Base-by-base conservation (phyloP, 805 yeast genomes). In the Clavispora phyllophila region DNA sequence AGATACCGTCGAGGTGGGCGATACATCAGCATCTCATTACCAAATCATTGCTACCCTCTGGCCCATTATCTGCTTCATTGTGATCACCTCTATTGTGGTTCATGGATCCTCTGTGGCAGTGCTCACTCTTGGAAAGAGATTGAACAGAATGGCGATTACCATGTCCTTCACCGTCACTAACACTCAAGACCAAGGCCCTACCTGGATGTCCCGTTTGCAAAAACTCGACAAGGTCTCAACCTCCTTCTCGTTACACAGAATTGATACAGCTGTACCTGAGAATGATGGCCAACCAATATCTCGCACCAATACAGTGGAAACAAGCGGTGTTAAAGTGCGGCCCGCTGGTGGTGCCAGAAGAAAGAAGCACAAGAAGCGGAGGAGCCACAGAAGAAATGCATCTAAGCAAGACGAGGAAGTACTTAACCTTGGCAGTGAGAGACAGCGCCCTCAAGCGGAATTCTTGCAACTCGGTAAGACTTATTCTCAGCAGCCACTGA, bases 91-190 rank as follows among this genome's bases (percentile, higher is more conserved):
- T 0, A 87, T 89, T 53, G 68, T 86, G 15, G 91, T 89, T 18
- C 97, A 89, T 62, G 97, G 97, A 3, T 87, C 95, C 0, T 87
- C 96, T 37, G 44, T 54, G 34, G 55, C 56, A 1, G 56, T 52
- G 25, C 46, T 50, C 27, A 46, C 55, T 2, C 44, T 54, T 19
- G 98, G 99, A 38, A 85, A 82, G 56, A 84, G 91, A 44, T 75
- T 91, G 61, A 89, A 90, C 67, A 84, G 95, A 40, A 86, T 93
- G 82, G 87, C 96, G 1, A 79, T 91, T 54, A 86, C 96, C 1
- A 86, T 90, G 84, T 79, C 97, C 0, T 84, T 87, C 59, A 88
- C 96, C 17, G 60, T 65, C 26, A 62, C 68, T 2, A 65, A 62
- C 43, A 80, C 86, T 18, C 82, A 81, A 45, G 65, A 72, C 32